A percentile compares a stretch with the other conserved stretches of the same genome.
Evolutionary conservation across 331 rosid species (phyloP).

Genomic region (Phaseolus coccineus): DNA sequence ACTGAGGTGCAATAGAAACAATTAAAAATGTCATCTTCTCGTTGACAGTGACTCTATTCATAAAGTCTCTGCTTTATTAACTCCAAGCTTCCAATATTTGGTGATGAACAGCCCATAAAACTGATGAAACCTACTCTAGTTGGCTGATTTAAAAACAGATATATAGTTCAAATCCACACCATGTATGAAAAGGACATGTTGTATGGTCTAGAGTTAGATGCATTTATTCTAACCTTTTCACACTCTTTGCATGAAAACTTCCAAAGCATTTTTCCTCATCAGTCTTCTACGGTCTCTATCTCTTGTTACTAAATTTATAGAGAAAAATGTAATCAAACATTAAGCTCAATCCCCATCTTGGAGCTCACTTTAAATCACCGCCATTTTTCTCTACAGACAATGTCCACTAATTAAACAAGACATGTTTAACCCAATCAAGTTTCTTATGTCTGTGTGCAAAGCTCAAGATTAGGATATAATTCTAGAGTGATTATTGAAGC

Average conservation of each 20-base stretch:
- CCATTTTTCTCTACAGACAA: not conserved
- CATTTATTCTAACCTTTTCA: conserved; percentile 2
- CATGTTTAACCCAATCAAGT: not conserved
- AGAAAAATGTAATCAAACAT: not conserved
- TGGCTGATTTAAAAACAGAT: not conserved
- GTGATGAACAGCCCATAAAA: not conserved
- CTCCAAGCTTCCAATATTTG: conserved; percentile 2
- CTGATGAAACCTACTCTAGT: conserved; percentile 5
- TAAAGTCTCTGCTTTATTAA: not conserved
- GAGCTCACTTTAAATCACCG: not conserved
- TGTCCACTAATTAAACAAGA: conserved; percentile 27
- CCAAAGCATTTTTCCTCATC: not conserved
- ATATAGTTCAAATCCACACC: not conserved
- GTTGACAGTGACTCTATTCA: not conserved
- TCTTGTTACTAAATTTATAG: not conserved
- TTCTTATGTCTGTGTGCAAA: not conserved
- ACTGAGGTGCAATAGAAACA: not conserved
- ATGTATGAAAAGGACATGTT: conserved; percentile 2
- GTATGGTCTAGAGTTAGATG: not conserved
- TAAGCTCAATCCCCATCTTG: not conserved
- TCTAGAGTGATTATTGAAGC: not conserved
- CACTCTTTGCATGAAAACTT: conserved; percentile 5
- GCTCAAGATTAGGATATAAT: not conserved
- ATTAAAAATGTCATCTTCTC: not conserved
- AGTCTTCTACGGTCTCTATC: not conserved